Evolutionary conservation across 2,329 filamentous ascomycete species (phyloP).

Genomic region (Mycosphaerelloides madeirae): DNA sequence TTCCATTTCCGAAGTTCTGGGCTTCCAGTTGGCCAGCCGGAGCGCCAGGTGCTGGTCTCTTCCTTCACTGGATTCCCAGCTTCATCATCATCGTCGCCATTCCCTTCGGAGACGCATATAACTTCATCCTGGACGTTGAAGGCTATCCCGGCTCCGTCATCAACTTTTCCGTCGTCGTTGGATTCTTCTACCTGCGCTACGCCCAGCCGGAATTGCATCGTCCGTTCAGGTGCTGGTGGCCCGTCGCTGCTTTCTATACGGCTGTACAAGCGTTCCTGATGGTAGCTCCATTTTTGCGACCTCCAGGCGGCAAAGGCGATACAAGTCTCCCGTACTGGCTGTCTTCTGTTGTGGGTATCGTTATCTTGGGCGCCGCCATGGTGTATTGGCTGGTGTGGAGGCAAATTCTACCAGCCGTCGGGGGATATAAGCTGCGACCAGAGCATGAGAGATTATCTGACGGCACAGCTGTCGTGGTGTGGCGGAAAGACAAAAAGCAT

Average conservation of each 20-base stretch:
- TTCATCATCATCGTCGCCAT: conserved; percentile 57
- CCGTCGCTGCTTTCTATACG: conserved; percentile 50
- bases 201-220: conserved; percentile 55
- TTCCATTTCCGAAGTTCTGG: conserved; percentile 58
- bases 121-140: conserved; percentile 64
- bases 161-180: conserved; percentile 52
- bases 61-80: conserved; percentile 54
- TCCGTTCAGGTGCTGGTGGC: conserved; percentile 61
- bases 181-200: conserved; percentile 57
- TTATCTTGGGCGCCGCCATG: conserved; percentile 13
- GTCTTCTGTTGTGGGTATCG: conserved; percentile 41
- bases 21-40: conserved; percentile 59
- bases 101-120: conserved; percentile 60
- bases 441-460: conserved; percentile 3
- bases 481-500: conserved; percentile 3
- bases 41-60: conserved; percentile 54
- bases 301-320: conserved; percentile 37
- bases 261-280: conserved; percentile 36
- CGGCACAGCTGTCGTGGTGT: conserved; percentile 2
- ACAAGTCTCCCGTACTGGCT: conserved; percentile 43
- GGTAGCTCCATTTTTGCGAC: conserved; percentile 39
- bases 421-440: conserved; percentile 2
- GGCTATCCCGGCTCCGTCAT: conserved; percentile 62
- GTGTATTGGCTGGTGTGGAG: conserved; percentile 8
- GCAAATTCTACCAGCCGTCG: conserved; percentile 4